Conservation (phyloP, 768 basidiomycete species). For the Leucocoprinus sp. region DNA sequence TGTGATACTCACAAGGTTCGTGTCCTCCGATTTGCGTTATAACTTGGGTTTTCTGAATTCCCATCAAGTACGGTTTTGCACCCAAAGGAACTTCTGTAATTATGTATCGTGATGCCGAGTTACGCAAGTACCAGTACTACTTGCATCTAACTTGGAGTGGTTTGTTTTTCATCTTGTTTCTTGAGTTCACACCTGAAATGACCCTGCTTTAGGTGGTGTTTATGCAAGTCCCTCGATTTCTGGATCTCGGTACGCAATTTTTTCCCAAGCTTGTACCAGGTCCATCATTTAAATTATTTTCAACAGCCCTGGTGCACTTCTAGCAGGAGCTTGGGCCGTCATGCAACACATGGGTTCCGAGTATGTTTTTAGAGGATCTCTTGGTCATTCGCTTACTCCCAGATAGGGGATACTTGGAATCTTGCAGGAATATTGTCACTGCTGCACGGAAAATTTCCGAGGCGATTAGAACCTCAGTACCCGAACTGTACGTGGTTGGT, state of each 20-base stretch:
- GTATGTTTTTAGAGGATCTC: conserved; percentile 34
- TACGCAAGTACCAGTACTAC: conserved; percentile 82
- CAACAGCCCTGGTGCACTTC: conserved; percentile 79
- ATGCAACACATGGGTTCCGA: conserved; percentile 88
- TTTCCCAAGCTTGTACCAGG: background rate
- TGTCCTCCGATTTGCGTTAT: background rate
- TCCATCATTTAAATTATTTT: background rate
- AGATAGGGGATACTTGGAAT: conserved; percentile 74
- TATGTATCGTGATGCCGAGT: conserved; percentile 79
- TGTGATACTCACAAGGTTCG: conserved; percentile 92
- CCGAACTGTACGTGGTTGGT: conserved; percentile 84
- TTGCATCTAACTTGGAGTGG: conserved; percentile 76
- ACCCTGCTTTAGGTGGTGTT: conserved; percentile 54
- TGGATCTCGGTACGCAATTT: conserved; percentile 65
- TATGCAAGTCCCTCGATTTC: conserved; percentile 88
- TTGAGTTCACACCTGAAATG: background rate
- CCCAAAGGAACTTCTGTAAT: conserved; percentile 94
- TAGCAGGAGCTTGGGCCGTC: conserved; percentile 95
- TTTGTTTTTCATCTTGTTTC: conserved; percentile 19
- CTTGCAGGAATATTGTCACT: conserved; percentile 76
- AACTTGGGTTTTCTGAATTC: conserved; percentile 1
- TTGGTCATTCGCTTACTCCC: background rate
- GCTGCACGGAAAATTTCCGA: conserved; percentile 64
- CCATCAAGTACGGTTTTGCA: conserved; percentile 77
- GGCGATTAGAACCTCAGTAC: conserved; percentile 57